Evolutionary conservation across 345 rosid genomes (phyloP).

Genomic region (Euphorbia tirucalli): DNA sequence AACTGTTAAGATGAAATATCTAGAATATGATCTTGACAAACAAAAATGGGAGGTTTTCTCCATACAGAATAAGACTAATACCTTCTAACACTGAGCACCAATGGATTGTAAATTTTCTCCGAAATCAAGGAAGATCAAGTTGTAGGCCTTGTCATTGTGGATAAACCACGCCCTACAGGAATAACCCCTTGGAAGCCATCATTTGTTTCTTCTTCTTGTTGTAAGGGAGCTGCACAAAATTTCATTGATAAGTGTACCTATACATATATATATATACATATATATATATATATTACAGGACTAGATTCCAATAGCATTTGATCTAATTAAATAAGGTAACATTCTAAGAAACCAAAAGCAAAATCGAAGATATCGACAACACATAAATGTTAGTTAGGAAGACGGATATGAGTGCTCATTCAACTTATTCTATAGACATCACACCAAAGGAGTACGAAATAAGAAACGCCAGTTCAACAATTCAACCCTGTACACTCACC

Average conservation of each 20-base stretch:
- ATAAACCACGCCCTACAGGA: slow-evolving; percentile 82
- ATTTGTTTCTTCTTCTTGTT: slow-evolving; percentile 57
- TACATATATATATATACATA: too few species aligned
- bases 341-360: background rate
- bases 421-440: too few species aligned
- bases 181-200: slow-evolving; percentile 60
- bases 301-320: background rate
- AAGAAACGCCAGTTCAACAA: background rate
- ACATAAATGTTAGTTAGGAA: background rate
- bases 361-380: background rate
- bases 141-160: slow-evolving; percentile 89
- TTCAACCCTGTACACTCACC: slow-evolving; percentile 20
- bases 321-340: background rate
- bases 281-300: too few species aligned
- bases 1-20: background rate
- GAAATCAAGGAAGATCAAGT: slow-evolving; percentile 38
- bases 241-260: too few species aligned
- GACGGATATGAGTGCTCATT: background rate
- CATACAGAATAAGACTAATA: background rate
- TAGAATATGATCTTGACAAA: background rate
- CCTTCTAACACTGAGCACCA: slow-evolving; percentile 14
- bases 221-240: slow-evolving; percentile 44
- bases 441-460: background rate
- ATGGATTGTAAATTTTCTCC: background rate
- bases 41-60: background rate